A percentile compares a stretch with the other conserved stretches of the same genome.
These are phyloP conservation scores for Colletotrichum sidae DNA, from an alignment of 2,329 filamentous ascomycete species.

Conservation along the genomic window DNA sequence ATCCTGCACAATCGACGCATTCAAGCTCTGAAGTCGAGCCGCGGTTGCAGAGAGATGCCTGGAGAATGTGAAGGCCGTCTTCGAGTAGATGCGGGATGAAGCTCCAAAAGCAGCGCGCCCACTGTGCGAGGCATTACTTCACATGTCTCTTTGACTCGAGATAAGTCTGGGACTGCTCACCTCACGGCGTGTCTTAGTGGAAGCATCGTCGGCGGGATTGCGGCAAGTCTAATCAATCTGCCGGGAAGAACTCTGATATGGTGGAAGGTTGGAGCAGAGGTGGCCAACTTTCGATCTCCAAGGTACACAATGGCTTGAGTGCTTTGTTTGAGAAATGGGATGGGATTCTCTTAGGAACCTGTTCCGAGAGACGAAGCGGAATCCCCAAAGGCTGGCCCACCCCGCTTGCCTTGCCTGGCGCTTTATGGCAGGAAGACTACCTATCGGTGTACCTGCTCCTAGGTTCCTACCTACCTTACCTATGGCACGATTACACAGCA, in stretches of 20 bases:
- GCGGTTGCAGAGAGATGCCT: conserved; percentile 26
- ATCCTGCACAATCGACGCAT: conserved; percentile 10
- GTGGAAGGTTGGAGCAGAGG: conserved; percentile 11
- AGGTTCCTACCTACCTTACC: no score
- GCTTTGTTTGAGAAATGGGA: conserved; percentile 25
- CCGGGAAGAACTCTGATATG: conserved; percentile 17
- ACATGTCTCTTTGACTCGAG: conserved; percentile 12
- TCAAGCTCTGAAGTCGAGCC: conserved; percentile 5
- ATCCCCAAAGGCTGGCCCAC: no score
- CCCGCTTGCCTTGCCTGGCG: no score
- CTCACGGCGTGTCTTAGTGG: conserved; percentile 6
- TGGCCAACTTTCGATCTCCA: not conserved
- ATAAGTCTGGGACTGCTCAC: not conserved
- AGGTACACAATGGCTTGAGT: not conserved
- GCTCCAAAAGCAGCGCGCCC: conserved; percentile 26
- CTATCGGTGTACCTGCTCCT: no score
- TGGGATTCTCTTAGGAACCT: conserved; percentile 3
- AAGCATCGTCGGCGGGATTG: conserved; percentile 17
- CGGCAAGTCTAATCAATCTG: not conserved
- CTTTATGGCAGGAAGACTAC: no score
- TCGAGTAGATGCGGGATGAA: conserved; percentile 9
- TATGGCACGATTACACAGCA: no score
- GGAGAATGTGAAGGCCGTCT: conserved; percentile 1
- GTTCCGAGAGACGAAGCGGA: not conserved
- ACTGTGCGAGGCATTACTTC: conserved; percentile 22